Percentiles rank a stretch among this genome's conserved stretches.
Evolutionary conservation across 257 asterid species (phyloP).

Genomic region (Solanum ossicruentum): DNA sequence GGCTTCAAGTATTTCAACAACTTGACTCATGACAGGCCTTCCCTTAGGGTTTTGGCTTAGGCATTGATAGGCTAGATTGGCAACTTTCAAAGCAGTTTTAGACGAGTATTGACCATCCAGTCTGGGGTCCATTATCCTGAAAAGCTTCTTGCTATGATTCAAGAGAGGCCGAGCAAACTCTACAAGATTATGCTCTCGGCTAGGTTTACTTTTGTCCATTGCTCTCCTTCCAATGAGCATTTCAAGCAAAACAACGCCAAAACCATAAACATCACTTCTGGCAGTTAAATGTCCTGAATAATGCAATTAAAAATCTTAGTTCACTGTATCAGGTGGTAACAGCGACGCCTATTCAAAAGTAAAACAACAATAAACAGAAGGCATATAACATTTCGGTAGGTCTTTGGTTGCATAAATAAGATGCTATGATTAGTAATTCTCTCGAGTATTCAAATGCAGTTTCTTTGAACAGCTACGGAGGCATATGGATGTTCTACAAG

Average conservation of each 20-base stretch:
- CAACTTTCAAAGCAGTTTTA: conserved; percentile 56
- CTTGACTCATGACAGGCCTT: conserved; percentile 80
- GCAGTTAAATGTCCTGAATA: conserved; percentile 77
- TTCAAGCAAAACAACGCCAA: conserved; percentile 88
- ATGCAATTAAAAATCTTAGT: not conserved
- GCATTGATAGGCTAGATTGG: conserved; percentile 74
- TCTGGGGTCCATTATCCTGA: conserved; percentile 72
- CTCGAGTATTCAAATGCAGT: not conserved
- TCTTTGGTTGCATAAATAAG: not conserved
- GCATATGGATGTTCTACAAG: not conserved
- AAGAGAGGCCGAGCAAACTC: conserved; percentile 91
- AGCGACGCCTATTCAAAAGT: not conserved
- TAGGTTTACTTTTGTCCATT: conserved; percentile 86
- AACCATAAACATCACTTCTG: conserved; percentile 83
- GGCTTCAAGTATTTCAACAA: conserved; percentile 72
- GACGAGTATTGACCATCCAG: conserved; percentile 81
- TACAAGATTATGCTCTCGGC: conserved; percentile 84
- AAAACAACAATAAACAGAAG: not conserved
- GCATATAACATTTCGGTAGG: not conserved
- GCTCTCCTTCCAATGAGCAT: conserved; percentile 85
- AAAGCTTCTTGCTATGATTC: conserved; percentile 57
- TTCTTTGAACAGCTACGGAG: not conserved
- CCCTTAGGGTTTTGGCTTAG: conserved; percentile 93
- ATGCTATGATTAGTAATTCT: not conserved
- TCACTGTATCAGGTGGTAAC: not conserved